These are phyloP conservation scores for Cladosporium cucumerinum DNA, from an alignment of 2,329 filamentous ascomycete genomes.

Conservation along the genomic window DNA sequence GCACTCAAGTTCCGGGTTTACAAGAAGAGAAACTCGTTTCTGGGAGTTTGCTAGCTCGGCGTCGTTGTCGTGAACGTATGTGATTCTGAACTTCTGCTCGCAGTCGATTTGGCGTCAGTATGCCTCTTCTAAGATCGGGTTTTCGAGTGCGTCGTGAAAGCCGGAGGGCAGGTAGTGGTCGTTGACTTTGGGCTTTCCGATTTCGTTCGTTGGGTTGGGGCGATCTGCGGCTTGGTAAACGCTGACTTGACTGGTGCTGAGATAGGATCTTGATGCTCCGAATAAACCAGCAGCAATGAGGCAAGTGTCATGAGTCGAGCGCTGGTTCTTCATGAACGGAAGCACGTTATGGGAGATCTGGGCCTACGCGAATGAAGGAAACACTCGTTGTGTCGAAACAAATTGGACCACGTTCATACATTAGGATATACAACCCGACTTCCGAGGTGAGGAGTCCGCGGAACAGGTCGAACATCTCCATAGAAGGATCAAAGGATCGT, in stretches of 20 bases:
- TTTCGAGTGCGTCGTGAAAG: background rate
- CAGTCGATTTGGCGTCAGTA: background rate
- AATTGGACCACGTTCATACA: background rate
- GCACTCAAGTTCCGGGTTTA: background rate
- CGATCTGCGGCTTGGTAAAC: background rate
- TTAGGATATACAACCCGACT: background rate
- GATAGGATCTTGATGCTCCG: background rate
- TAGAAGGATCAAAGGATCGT: background rate
- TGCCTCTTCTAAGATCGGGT: background rate
- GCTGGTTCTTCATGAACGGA: background rate
- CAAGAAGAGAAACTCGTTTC: background rate
- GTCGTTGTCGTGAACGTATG: background rate
- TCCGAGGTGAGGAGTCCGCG: background rate
- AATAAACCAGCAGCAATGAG: background rate
- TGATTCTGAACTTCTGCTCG: background rate
- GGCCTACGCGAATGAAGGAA: background rate
- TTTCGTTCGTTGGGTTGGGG: background rate
- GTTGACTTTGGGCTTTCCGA: background rate
- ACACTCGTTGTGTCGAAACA: background rate
- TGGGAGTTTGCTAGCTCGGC: background rate
- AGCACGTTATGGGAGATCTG: background rate
- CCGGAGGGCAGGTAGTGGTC: background rate
- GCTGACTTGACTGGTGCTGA: background rate
- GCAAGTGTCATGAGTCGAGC: background rate
- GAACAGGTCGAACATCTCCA: background rate